These are phyloP conservation scores for Lichtheimia corymbifera DNA, from an alignment of 371 early-diverging fungal species.

Conservation along the genomic window DNA sequence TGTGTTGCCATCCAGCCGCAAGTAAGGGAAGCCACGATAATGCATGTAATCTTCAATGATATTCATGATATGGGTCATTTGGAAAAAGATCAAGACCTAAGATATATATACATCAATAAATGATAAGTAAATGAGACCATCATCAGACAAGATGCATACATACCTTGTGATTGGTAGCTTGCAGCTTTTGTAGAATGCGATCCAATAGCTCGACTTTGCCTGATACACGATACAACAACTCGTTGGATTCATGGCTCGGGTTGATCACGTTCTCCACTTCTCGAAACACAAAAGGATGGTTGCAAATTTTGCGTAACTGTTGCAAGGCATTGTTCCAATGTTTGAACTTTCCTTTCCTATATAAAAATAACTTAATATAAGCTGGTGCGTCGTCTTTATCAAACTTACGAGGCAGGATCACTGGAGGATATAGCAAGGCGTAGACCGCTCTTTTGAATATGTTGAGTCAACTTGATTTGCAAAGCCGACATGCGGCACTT, in stretches of 20 bases:
- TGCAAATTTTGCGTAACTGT: slow-evolving; percentile 99
- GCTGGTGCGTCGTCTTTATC: background rate
- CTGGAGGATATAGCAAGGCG: slow-evolving; percentile 56
- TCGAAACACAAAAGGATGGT: slow-evolving; percentile 98
- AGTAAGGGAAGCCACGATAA: slow-evolving; percentile 73
- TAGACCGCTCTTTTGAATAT: slow-evolving; percentile 70
- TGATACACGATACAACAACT: slow-evolving; percentile 75
- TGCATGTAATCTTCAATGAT: slow-evolving; percentile 96
- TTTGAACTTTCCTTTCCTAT: slow-evolving; percentile 62
- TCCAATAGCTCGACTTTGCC: slow-evolving; percentile 99
- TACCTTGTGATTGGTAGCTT: slow-evolving; percentile 86
- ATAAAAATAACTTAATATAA: no score
- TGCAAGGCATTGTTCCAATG: slow-evolving; percentile 96
- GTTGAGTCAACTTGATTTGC: slow-evolving; percentile 77
- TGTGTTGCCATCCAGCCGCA: slow-evolving; percentile 96
- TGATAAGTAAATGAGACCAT: background rate
- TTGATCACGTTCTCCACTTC: slow-evolving; percentile 89
- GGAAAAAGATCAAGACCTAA: slow-evolving; percentile 97
- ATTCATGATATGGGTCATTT: slow-evolving; percentile 98
- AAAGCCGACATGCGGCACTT: slow-evolving; percentile 90
- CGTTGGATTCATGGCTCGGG: slow-evolving; percentile 57
- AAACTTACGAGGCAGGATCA: slow-evolving; percentile 59
- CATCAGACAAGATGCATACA: slow-evolving; percentile 15
- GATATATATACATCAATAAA: slow-evolving; percentile 21
- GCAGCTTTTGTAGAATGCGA: slow-evolving; percentile 91